Conservation (phyloP, 139 green algal species). For the Tetradesmus lagerheimii region DNA sequence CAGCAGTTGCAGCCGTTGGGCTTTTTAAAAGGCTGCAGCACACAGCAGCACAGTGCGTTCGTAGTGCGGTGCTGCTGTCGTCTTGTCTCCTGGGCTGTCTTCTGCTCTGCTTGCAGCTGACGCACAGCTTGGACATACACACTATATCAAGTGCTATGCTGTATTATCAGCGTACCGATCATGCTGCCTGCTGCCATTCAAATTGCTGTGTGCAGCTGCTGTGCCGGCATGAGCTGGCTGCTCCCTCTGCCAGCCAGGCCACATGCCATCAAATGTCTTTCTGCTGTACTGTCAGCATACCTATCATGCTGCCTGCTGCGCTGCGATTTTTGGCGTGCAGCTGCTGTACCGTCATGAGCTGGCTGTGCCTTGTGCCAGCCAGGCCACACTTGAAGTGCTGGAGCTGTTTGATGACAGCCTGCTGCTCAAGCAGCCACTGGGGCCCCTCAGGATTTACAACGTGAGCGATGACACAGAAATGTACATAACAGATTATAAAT, state of each 20-base stretch:
- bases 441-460: background rate
- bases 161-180: background rate
- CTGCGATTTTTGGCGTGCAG: background rate
- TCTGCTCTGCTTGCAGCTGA: too few species aligned
- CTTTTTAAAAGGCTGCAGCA: too few species aligned
- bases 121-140: too few species aligned
- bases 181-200: background rate
- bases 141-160: too few species aligned
- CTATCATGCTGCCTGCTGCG: background rate
- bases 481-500: too few species aligned
- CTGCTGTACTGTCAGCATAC: background rate
- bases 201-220: background rate
- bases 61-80: too few species aligned
- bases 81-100: too few species aligned
- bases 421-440: constrained; percentile 27
- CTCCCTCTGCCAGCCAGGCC: background rate
- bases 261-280: background rate
- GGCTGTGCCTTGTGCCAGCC: background rate
- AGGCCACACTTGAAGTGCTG: background rate
- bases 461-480: too few species aligned
- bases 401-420: constrained; percentile 34
- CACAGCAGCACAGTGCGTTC: too few species aligned
- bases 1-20: too few species aligned
- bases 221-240: constrained; percentile 9
- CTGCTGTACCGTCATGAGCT: constrained; percentile 16